Base-by-base conservation (phyloP, 169 alveolate species). In the Perkinsus marinus region DNA sequence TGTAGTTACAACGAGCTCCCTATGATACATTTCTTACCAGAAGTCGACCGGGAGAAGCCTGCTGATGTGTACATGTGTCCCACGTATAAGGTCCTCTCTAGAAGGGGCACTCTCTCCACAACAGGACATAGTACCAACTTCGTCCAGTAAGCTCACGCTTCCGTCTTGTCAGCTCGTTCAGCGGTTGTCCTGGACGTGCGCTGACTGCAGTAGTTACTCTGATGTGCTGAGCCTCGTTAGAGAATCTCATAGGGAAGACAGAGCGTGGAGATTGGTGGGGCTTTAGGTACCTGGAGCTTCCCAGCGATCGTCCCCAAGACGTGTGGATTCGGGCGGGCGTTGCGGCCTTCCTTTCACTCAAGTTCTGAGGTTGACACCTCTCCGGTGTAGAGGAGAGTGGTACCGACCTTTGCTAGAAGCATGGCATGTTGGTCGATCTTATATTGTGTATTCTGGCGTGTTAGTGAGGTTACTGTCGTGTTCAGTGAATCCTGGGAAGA, bases 291-390 rank as follows among this genome's bases (percentile, higher is more conserved):
- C 94, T 97, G 30, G 99, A 98, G 92, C 93, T 97, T 90, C 98
- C 98, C 26, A 94, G 98, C 16, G 95, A 94, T 89, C 97, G 96
- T 79, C 95, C 94, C 39, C 97, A 96, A 93, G 97, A 96, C 92
- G 96, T 94, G 92, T 97, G 99, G 98, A 94, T 97, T 92, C 96
- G 96, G 69, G 99, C 99, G 39, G 99, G 99, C 89, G 98, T 97
- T 90, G 99, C 99, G 19, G 97, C 97, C 57, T 96, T 98, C 96
- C 95, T 98, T 90, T 95, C 98, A 39, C 95, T 98, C 91, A 97
- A 97, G 22, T 57, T 57, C 22, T 57, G 79, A 57, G 79, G 79
- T 57, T 57, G 34, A 57, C 3, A 16, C 19, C 19, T 10, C 46
- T 41, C 10, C 19, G 22, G 79, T 26, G 79, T 57, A 0, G 26